Conservation (phyloP, 768 basidiomycete species). For the Boletus pseudo-olivaceus region DNA sequence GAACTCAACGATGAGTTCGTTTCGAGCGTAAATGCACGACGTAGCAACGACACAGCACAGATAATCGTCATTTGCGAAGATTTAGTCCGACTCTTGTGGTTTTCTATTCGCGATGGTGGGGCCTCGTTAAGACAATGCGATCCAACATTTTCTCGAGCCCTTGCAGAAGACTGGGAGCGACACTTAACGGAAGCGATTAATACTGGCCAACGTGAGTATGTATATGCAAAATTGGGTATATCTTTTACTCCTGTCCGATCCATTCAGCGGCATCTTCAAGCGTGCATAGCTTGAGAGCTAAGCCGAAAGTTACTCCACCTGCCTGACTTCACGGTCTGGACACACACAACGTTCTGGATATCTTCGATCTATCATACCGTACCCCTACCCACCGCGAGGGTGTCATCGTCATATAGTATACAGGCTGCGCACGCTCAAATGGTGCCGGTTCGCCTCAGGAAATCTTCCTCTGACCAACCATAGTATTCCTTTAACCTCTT, state of each 20-base stretch:
- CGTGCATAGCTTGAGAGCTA: background rate
- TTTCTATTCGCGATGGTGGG: constrained; percentile 28
- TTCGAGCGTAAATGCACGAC: constrained; percentile 18
- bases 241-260: background rate
- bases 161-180: constrained; percentile 19
- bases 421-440: constrained; percentile 1
- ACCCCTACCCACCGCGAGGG: background rate
- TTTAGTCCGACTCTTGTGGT: constrained; percentile 28
- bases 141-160: constrained; percentile 12
- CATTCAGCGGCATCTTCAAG: constrained; percentile 1
- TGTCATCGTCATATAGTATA: background rate
- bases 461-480: constrained; percentile 57
- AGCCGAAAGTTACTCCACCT: background rate
- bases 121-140: constrained; percentile 17
- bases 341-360: background rate
- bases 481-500: constrained; percentile 60
- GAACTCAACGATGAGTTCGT: constrained; percentile 18
- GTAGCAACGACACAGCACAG: constrained; percentile 26
- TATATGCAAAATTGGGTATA: no score
- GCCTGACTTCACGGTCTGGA: background rate
- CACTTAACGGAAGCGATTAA: constrained; percentile 13
- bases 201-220: constrained; percentile 21
- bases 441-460: constrained; percentile 22
- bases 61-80: constrained; percentile 22
- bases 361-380: background rate